phyloP scores from a whole-genome alignment of 2,329 filamentous ascomycete genomes.

The Talaromyces funiculosus region DNA sequence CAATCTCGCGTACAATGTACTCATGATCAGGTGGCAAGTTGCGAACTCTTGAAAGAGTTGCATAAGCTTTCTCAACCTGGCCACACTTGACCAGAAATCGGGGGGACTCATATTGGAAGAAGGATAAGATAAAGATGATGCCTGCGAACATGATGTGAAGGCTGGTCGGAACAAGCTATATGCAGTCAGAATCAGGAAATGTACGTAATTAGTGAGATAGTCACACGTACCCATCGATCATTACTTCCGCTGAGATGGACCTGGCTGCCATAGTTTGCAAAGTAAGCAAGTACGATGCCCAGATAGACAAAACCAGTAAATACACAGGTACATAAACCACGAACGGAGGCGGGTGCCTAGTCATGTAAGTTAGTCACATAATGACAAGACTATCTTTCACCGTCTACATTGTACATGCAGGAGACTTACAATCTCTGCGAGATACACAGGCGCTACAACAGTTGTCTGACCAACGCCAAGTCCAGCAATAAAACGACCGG shows the following conservation, averaged over 20 bases:
- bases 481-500: slow-evolving; percentile 61
- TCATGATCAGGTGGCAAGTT: background rate
- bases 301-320: slow-evolving; percentile 65
- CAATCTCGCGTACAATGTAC: background rate
- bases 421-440: background rate
- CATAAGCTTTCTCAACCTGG: slow-evolving; percentile 40
- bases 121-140: slow-evolving; percentile 60
- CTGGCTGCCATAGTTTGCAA: slow-evolving; percentile 57
- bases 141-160: slow-evolving; percentile 55
- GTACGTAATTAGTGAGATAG: background rate
- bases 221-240: background rate
- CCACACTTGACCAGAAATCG: slow-evolving; percentile 61
- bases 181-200: background rate
- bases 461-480: slow-evolving; percentile 62
- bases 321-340: slow-evolving; percentile 63
- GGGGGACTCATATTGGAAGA: slow-evolving; percentile 61
- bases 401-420: background rate
- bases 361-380: background rate
- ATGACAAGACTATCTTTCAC: background rate
- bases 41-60: background rate
- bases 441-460: slow-evolving; percentile 49
- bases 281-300: slow-evolving; percentile 70
- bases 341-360: slow-evolving; percentile 34
- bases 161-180: background rate
- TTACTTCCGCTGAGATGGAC: slow-evolving; percentile 35